Evolutionary conservation across 805 yeast genomes (phyloP), one percentile per base, ranked within the genome.

Genomic region (Ogataea wickerhamii): DNA sequence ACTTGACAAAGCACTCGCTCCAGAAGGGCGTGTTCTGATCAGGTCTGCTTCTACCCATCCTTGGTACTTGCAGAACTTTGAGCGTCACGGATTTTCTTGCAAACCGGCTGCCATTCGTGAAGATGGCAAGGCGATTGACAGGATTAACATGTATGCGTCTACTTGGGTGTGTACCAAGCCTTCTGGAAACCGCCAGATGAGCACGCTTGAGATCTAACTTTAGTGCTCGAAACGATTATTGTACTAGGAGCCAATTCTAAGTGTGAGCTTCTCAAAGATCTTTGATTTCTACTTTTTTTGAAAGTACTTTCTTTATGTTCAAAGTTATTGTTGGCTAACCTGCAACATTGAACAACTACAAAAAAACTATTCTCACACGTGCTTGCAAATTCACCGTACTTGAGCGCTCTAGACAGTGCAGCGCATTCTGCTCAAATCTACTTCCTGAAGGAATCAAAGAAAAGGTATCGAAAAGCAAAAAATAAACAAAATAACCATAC

Each of bases 111-210:
- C 80, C 12, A 69, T 80, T 17, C 73, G 95, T 61, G 58, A 64
- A 37, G 60, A 80, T 16, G 86, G 86, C 6, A 63, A 67, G 38
- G 68, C 83, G 41, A 85, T 85, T 57, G 94, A 85, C 58, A 71
- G 94, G 47, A 82, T 79, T 47, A 85, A 86, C 61, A 85, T 85
- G 94, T 85, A 85, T 57, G 93, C 94, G 3, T 82, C 91, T 2
- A 84, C 94, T 2, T 85, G 94, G 94, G 76, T 86, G 14, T 82
- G 89, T 58, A 78, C 81, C 20, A 83, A 83, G 56, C 32, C 43
- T 14, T 38, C 41, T 4, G 54, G 49, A 22, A 53, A 61, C 30
- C 67, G 78, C 44, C 66, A 73, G 38, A 73, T 74, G 70, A 74
- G 80, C 58, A 63, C 68, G 34, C 65, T 74, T 44, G 47, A 56